A percentile compares a stretch with the other conserved stretches of the same genome.
Conservation (phyloP, 1,284 basidiomycete species). For the Heterobasidion irregulare region DNA sequence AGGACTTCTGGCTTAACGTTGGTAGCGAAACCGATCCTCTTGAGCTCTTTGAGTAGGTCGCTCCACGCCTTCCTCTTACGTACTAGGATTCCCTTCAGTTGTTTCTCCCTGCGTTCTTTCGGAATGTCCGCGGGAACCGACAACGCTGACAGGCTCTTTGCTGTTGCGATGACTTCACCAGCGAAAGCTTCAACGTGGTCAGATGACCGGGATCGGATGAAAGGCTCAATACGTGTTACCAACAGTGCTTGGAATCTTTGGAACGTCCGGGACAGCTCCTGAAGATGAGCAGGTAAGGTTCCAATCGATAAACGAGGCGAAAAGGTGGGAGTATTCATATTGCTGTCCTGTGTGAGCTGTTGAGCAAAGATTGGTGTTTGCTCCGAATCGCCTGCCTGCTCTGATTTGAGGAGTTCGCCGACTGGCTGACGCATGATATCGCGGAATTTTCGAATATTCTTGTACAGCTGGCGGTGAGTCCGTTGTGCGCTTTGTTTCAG, state of each 20-base stretch:
- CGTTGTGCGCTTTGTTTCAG: slow-evolving; percentile 87
- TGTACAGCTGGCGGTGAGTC: slow-evolving; percentile 90
- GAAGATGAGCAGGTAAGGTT: slow-evolving; percentile 25
- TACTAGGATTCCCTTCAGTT: slow-evolving; percentile 69
- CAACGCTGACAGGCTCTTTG: slow-evolving; percentile 53
- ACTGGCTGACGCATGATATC: slow-evolving; percentile 78
- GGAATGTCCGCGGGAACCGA: slow-evolving; percentile 36
- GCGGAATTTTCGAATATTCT: slow-evolving; percentile 88
- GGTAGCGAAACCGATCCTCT: slow-evolving; percentile 69
- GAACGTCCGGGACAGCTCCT: slow-evolving; percentile 37
- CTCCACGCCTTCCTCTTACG: slow-evolving; percentile 91
- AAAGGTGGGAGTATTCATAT: slow-evolving; percentile 1
- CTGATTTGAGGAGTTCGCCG: slow-evolving; percentile 28
- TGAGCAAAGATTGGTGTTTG: not conserved
- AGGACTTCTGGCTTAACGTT: slow-evolving; percentile 71
- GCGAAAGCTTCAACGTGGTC: slow-evolving; percentile 55
- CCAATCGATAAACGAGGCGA: slow-evolving; percentile 9
- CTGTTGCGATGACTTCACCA: slow-evolving; percentile 66
- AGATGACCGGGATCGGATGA: slow-evolving; percentile 30
- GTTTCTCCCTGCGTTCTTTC: slow-evolving; percentile 62
- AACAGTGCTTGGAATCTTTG: slow-evolving; percentile 39
- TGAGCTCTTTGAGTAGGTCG: slow-evolving; percentile 87
- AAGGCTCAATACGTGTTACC: slow-evolving; percentile 29
- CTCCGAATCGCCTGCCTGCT: slow-evolving; percentile 30
- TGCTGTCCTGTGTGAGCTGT: not conserved